Conservation (phyloP, 139 green algal genomes). For the Chlorella sp. region DNA sequence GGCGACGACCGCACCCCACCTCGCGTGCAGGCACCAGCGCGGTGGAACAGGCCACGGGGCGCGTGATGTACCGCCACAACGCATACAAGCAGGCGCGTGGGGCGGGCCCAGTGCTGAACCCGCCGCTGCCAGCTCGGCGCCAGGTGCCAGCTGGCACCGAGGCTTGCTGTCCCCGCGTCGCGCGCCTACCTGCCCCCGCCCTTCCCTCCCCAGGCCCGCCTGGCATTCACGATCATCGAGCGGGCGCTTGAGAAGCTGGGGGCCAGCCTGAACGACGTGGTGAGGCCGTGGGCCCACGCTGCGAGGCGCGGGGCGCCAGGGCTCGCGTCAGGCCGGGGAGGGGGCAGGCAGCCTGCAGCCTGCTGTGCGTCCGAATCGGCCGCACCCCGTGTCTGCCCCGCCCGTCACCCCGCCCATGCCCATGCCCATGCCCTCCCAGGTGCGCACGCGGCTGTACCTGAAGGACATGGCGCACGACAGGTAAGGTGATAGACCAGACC, state of each 20-base stretch:
- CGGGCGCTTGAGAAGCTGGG: slow-evolving; percentile 2
- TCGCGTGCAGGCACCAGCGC: slow-evolving; percentile 16
- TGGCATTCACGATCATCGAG: slow-evolving; percentile 17
- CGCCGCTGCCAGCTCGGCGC: background rate
- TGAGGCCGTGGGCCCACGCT: too few relatives aligned
- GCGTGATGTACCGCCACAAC: slow-evolving; percentile 18
- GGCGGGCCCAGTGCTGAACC: background rate
- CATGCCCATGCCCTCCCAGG: background rate
- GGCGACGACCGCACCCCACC: background rate
- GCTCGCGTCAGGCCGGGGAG: too few relatives aligned
- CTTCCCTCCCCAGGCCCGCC: background rate
- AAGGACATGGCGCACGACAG: slow-evolving; percentile 18
- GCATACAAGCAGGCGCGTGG: slow-evolving; percentile 12
- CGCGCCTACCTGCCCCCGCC: background rate
- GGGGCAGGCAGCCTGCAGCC: too few relatives aligned
- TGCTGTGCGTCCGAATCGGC: too few relatives aligned
- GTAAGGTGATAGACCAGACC: too few relatives aligned
- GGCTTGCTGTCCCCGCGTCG: background rate
- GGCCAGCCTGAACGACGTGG: background rate
- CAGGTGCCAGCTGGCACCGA: background rate
- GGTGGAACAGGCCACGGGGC: slow-evolving; percentile 22
- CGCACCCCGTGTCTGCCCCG: too few relatives aligned
- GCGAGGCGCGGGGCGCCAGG: too few relatives aligned
- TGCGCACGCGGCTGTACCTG: slow-evolving; percentile 39
- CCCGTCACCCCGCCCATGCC: too few relatives aligned